Percentiles rank a stretch among this genome's conserved stretches.
Conservation (phyloP, 2,329 filamentous ascomycete species). For the Hypoxylon sp. region DNA sequence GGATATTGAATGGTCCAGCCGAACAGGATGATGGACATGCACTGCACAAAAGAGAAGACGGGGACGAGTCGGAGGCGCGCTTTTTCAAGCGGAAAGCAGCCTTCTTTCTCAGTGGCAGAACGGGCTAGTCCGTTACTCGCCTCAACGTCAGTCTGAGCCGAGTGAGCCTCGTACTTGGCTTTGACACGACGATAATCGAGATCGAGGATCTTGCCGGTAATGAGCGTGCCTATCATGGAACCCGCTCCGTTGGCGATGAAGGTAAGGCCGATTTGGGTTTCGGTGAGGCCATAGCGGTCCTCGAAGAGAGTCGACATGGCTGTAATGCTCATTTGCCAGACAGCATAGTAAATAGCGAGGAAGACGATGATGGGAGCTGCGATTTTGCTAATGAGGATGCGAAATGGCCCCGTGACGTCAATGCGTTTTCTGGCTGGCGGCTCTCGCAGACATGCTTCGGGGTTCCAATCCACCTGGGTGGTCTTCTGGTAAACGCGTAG, state of each 20-base stretch:
- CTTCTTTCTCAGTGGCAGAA: constrained; percentile 25
- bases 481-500: constrained; percentile 52
- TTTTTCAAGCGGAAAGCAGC: constrained; percentile 62
- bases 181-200: constrained; percentile 62
- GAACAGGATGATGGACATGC: constrained; percentile 62
- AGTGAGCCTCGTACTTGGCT: constrained; percentile 45
- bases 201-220: constrained; percentile 66
- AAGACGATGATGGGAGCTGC: constrained; percentile 61
- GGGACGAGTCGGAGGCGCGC: constrained; percentile 65
- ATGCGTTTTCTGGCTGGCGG: constrained; percentile 53
- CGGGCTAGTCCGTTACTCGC: not conserved
- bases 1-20: constrained; percentile 66
- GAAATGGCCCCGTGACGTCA: constrained; percentile 60
- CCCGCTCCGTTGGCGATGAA: constrained; percentile 69
- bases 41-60: constrained; percentile 60
- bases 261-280: constrained; percentile 62
- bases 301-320: constrained; percentile 65
- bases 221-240: constrained; percentile 65
- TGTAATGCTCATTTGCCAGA: constrained; percentile 69
- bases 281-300: constrained; percentile 57
- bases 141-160: constrained; percentile 3
- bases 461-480: constrained; percentile 47
- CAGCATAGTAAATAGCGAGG: constrained; percentile 64
- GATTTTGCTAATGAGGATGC: constrained; percentile 61
- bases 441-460: constrained; percentile 25